Base-by-base conservation (phyloP, 371 early-diverging fungal genomes). In the Cokeromyces recurvatus region DNA sequence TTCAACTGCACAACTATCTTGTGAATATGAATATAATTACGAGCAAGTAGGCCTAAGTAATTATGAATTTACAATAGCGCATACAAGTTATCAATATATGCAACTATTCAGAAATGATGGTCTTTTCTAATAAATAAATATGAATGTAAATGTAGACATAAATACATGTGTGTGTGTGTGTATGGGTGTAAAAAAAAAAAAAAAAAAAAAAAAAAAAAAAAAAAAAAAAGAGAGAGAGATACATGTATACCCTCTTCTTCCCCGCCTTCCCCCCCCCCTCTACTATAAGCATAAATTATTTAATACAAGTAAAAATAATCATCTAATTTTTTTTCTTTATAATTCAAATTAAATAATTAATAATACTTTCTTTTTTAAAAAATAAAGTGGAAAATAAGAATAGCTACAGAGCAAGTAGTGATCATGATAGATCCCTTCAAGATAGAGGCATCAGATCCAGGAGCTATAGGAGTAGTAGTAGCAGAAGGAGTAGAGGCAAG, bases 11-110 rank as follows among this genome's bases (percentile, higher is more conserved):
- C 65, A 75, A 22, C 25, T 75, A 16, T 71, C 71, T 14, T 69
- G 64, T 39, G 71, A 75, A 57, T 71, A 66, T 22, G 71, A 68
- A 41, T 71, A 75, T 20, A 59, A 68, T 32, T 75, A 71, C 48
- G 71, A 68, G 41, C 39, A 38, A 11, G 76, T 71, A 12, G 76
- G 76, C 6, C 46, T 75, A 21, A 71, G 71, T 32, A 66, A 66
- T 20, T 32, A 62, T 12, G 76, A 75, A 27, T 75, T 75, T 37
- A 71, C 67, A 2, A 61, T 59, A 15, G 76, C 76, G n/a, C 76
- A 75, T 51, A 75, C 76, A 12, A 71, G 71, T 27, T 75, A 75
- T 51, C 76, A 75, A 48, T 75, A 75, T 32, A 75, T 75, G 69
- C 58, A 56, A 51, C 49, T 75, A 2, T 75, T 75, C 27, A 62